Conservation (phyloP, 306 rosid species). For the Alnus rubra region DNA sequence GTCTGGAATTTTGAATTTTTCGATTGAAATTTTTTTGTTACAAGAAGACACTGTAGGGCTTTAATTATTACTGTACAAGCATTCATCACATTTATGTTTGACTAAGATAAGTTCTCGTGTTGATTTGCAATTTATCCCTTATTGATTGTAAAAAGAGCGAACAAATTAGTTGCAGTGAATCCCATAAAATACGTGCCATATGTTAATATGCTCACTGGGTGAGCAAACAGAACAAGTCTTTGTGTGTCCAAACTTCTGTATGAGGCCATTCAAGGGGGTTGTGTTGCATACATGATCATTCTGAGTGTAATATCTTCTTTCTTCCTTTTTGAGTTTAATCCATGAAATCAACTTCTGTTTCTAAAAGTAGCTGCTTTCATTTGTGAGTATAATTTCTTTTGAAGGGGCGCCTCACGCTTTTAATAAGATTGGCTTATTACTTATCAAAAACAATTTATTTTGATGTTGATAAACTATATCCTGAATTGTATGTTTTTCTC, state of each 20-base stretch:
- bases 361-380: neutral
- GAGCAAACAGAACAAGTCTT: neutral
- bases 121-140: neutral
- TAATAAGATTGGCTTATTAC: too few species aligned
- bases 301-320: neutral
- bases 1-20: neutral
- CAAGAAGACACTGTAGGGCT: neutral
- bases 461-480: neutral
- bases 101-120: too few species aligned
- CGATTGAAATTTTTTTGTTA: neutral
- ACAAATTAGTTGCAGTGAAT: neutral
- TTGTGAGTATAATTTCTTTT: neutral
- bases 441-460: neutral
- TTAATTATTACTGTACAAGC: neutral
- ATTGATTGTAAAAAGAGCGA: neutral
- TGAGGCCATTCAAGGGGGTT: neutral
- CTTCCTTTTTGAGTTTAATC: neutral
- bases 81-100: neutral
- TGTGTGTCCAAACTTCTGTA: neutral
- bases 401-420: too few species aligned
- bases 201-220: neutral
- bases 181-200: neutral
- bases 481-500: slow-evolving; percentile 15
- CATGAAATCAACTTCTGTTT: neutral
- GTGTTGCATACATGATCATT: neutral